Evolutionary conservation across 192 early-diverging fungal genomes (phyloP).

Genomic region (Geosiphon pyriformis): DNA sequence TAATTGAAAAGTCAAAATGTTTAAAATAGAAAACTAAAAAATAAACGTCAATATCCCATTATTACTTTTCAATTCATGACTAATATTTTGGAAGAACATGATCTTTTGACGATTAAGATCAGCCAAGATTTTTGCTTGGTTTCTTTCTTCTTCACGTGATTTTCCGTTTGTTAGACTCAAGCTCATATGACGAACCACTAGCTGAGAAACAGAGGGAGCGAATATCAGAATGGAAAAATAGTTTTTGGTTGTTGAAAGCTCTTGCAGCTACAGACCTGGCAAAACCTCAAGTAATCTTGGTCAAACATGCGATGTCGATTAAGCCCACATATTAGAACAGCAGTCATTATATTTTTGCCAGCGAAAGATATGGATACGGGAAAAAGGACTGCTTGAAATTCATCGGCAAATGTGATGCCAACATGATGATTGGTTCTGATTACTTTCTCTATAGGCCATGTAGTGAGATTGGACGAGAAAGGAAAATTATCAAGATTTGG

Average conservation of each 20-base stretch:
- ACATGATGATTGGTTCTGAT: background rate
- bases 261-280: background rate
- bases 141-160: constrained; percentile 34
- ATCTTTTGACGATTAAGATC: no score
- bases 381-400: background rate
- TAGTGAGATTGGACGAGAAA: no score
- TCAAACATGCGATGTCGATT: constrained; percentile 2
- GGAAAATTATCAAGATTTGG: no score
- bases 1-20: no score
- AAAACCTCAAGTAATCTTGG: constrained; percentile 2
- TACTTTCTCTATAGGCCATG: constrained; percentile 7
- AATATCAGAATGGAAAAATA: no score
- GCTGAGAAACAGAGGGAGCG: constrained; percentile 3
- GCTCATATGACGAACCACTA: constrained; percentile 29
- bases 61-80: constrained; percentile 43
- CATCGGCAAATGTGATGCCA: background rate
- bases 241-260: background rate
- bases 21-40: no score
- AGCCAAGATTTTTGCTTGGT: constrained; percentile 28
- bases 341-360: constrained; percentile 5
- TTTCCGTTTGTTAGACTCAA: constrained; percentile 28
- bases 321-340: constrained; percentile 9
- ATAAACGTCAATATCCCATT: no score
- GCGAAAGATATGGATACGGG: background rate
- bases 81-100: constrained; percentile 38